phyloP scores from a whole-genome alignment of 176 grass and related monocot genomes.

The barley (Hordeum vulgare) region DNA sequence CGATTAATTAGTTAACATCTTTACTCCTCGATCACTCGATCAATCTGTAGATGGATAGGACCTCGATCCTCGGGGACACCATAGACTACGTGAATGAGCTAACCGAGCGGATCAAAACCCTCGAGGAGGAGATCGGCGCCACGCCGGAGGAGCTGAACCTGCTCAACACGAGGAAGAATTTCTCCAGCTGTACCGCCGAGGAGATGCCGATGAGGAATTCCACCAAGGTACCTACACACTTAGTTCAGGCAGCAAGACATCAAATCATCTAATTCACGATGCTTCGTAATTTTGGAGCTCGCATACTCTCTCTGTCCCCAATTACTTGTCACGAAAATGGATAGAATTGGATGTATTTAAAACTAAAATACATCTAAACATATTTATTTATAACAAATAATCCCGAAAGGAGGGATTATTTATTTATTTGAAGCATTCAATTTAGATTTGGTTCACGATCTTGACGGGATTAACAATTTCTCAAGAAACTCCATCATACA shows the following conservation, averaged over 20 bases:
- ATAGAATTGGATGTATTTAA: too few species aligned
- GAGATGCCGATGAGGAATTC: constrained; percentile 63
- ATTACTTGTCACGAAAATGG: too few species aligned
- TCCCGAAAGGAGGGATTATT: too few species aligned
- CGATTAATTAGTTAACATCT: too few species aligned
- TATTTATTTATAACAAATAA: too few species aligned
- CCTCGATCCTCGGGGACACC: constrained; percentile 77
- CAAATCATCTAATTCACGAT: neutral
- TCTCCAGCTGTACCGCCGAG: constrained; percentile 22
- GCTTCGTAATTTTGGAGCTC: too few species aligned
- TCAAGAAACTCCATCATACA: too few species aligned
- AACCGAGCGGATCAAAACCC: constrained; percentile 53
- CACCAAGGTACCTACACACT: constrained; percentile 49
- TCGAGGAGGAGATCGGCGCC: constrained; percentile 46
- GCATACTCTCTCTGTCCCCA: too few species aligned
- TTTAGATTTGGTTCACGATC: too few species aligned
- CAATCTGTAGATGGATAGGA: constrained; percentile 63
- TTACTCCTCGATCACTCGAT: neutral
- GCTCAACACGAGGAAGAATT: constrained; percentile 32
- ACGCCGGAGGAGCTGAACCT: constrained; percentile 35
- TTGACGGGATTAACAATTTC: too few species aligned
- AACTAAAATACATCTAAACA: too few species aligned
- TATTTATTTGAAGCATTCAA: too few species aligned
- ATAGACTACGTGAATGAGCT: constrained; percentile 86
- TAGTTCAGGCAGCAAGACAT: neutral